Conservation (phyloP, 495 filamentous ascomycete genomes). For the Trichoderma erinaceum region DNA sequence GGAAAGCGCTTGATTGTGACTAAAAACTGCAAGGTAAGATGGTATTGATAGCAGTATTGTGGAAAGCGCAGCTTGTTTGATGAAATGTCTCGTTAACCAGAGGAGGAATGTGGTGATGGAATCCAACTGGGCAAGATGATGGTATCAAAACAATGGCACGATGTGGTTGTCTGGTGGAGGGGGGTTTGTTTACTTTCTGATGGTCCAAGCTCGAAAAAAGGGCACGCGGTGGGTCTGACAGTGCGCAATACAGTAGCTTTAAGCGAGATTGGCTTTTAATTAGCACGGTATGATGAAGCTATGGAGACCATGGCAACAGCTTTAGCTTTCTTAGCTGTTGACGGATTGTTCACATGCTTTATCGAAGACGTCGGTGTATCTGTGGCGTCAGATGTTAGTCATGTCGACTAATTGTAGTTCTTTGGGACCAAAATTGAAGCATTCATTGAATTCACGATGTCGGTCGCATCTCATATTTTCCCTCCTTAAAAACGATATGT, state of each 20-base stretch:
- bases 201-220: constrained; percentile 18
- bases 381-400: background rate
- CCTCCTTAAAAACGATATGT: too few species aligned
- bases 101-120: background rate
- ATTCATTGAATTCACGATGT: too few species aligned
- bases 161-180: constrained; percentile 2
- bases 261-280: background rate
- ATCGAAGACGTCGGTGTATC: background rate
- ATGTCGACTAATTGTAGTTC: too few species aligned
- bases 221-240: constrained; percentile 1
- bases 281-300: constrained; percentile 9
- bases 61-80: background rate
- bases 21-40: constrained; percentile 14
- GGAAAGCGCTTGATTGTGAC: constrained; percentile 12
- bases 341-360: background rate
- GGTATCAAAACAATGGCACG: constrained; percentile 16
- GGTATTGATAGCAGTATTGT: constrained; percentile 5
- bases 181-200: constrained; percentile 22
- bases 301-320: background rate
- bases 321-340: background rate
- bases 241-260: background rate
- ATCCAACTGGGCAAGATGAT: constrained; percentile 8
- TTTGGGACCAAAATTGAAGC: too few species aligned
- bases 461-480: too few species aligned
- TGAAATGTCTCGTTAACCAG: background rate